Conservation (phyloP, 139 green algal genomes). For the Edaphochlamys debaryana region DNA sequence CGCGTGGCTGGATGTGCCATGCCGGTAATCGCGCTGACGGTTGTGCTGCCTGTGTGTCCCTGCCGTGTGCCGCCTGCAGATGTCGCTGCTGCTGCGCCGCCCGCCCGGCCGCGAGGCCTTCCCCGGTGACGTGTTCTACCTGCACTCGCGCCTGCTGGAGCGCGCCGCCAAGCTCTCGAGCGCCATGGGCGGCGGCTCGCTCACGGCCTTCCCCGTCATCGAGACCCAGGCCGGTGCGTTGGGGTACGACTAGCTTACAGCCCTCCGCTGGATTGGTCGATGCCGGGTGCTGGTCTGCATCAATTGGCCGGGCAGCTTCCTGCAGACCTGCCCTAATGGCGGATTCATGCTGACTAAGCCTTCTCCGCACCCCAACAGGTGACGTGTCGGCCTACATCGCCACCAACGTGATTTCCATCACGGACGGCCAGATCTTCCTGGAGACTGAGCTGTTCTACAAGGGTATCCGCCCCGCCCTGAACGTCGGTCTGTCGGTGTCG, state of each 20-base stretch:
- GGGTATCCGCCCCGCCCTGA: conserved; percentile 90
- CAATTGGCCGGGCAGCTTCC: too few relatives aligned
- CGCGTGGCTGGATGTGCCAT: too few relatives aligned
- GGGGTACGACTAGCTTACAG: too few relatives aligned
- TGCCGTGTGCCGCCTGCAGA: too few relatives aligned
- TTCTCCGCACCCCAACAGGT: too few relatives aligned
- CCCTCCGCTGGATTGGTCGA: too few relatives aligned
- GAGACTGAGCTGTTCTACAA: conserved; percentile 93
- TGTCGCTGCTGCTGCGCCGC: conserved; percentile 90
- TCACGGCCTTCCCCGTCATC: conserved; percentile 91
- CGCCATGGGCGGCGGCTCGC: conserved; percentile 72
- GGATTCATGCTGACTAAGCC: too few relatives aligned
- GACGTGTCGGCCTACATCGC: conserved; percentile 92
- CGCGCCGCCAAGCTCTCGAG: conserved; percentile 83
- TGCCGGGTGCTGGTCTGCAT: too few relatives aligned
- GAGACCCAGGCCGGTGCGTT: conserved; percentile 80
- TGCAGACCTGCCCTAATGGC: too few relatives aligned
- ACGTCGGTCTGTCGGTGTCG: conserved; percentile 89
- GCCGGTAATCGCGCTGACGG: too few relatives aligned
- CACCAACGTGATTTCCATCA: conserved; percentile 96
- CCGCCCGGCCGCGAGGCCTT: conserved; percentile 92
- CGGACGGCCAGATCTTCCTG: conserved; percentile 92
- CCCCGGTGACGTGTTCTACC: conserved; percentile 92
- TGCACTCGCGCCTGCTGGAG: conserved; percentile 89
- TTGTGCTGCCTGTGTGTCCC: too few relatives aligned